phyloP scores from a whole-genome alignment of 345 rosid genomes.

The Linum tenue region DNA sequence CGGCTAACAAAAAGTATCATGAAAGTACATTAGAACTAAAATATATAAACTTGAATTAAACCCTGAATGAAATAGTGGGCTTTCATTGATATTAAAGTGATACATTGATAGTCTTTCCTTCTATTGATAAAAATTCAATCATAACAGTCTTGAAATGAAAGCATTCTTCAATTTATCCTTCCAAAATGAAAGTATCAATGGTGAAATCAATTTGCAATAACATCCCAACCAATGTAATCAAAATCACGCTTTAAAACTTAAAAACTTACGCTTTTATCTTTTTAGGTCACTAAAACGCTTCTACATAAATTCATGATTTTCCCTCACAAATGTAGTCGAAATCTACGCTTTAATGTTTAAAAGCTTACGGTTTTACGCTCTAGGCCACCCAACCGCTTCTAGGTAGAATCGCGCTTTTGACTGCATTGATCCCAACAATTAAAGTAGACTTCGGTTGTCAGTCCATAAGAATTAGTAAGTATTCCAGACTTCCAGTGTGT shows the following conservation, averaged over 20 bases:
- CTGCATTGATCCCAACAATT: not conserved
- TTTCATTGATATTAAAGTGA: not conserved
- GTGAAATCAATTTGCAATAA: conserved; percentile 7
- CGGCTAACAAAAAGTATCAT: conserved; percentile 45
- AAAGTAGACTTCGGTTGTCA: not conserved
- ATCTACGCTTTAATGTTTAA: too few relatives aligned
- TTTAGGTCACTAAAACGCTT: too few relatives aligned
- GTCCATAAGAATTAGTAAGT: not conserved
- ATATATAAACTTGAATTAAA: not conserved
- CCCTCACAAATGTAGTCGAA: too few relatives aligned
- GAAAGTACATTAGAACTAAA: conserved; percentile 16
- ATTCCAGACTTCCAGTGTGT: not conserved
- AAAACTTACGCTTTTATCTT: too few relatives aligned
- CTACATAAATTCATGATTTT: too few relatives aligned
- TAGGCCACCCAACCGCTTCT: too few relatives aligned
- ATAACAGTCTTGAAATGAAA: not conserved
- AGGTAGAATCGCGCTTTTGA: too few relatives aligned
- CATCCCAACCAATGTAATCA: too few relatives aligned
- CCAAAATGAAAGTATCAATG: conserved; percentile 2
- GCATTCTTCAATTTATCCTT: conserved; percentile 1
- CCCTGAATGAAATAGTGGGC: not conserved
- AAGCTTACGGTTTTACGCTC: too few relatives aligned
- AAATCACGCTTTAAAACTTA: too few relatives aligned
- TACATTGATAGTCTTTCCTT: not conserved
- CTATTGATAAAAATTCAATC: not conserved